Base-by-base conservation (phyloP, 169 alveolate species). In the Neospora caninum region DNA sequence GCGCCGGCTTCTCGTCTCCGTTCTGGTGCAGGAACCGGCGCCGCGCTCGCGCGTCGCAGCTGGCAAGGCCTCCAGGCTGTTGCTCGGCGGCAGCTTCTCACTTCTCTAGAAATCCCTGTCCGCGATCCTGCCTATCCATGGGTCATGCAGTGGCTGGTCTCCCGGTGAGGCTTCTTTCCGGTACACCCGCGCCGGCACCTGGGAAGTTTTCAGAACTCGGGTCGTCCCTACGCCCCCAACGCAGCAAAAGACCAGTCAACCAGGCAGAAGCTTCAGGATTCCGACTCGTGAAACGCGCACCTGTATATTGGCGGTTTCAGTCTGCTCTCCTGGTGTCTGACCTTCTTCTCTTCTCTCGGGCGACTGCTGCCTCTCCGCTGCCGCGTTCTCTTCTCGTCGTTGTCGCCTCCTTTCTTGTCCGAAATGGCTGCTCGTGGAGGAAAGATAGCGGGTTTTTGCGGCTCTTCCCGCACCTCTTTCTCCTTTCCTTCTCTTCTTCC, bases 121-220 rank as follows among this genome's bases (percentile, higher is more conserved):
- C 91, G 95, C 41, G 98, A 96, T 92, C 95, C 88, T n/a, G 89
- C 97, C 45, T 96, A 96, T 80, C 96, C 95, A 43, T 96, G 97
- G 97, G 96, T 96, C 41, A 80, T 96, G 95, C 97, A 95, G 95
- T 96, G 97, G 96, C 96, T 96, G 10, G 95, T 96, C 20, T 84
- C 97, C 82, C 95, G 96, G 96, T 96, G 91, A 45, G 88, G 31
- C 29, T 39, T 31, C 84, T n/a, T 34, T 53, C 49, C 38, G 7
- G 41, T 31, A 22, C 80, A 29, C 42, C 31, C 49, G 22, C 25
- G 88, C 88, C 16, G 88, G 25, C 31, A 80, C 25, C 49, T 58
- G 70, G 31, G 25, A 16, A 80, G 25, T 80, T 25, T 80, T n/a
- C n/a, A n/a, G n/a, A n/a, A n/a, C n/a, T n/a, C n/a, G n/a, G n/a